Base-by-base conservation (phyloP, 768 basidiomycete species). In the Lentinula boryana region DNA sequence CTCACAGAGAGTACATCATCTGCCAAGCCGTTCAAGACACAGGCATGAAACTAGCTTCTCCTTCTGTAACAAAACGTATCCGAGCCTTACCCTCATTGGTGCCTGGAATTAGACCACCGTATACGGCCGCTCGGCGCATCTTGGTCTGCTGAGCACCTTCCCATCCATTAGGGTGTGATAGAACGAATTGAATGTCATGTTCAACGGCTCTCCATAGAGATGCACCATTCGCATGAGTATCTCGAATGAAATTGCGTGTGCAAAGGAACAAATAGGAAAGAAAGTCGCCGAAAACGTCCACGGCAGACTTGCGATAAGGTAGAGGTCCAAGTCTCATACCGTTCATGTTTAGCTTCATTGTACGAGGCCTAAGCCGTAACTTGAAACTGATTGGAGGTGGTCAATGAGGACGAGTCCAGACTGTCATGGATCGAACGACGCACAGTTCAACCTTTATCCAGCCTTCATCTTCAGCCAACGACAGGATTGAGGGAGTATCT, bases 151-250 rank as follows among this genome's bases (percentile, higher is more conserved):
- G 88, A 8, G 88, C 83, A 18, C 83, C 82, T 67, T 91, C 89
- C 89, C 89, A 92, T 5, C 89, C 89, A 64, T 91, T 92, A 13
- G 89, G 89, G 70, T 91, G 89, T 43, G 86, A 86, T 40, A 91
- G 74, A 3, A 92, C 88, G 63, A 91, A 83, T 67, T 91, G 86
- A 50, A 89, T 80, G 67, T 86, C 79, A 49, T 79, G 68, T 67
- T 90, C 88, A 31, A 91, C 83, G 3, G 84, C 78, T n/a, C 80
- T 81, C 87, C 89, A 91, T 0, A 91, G 71, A 21, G 80, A 74
- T 21, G 74, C 73, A 0, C 89, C 89, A 62, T 87, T 87, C n/a
- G 88, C 89, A 66, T 92, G 88, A n/a, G 89, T 91, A 64, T 91
- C 88, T 62, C 78, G 79, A 71, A 92, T 89, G 71, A 91, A 91